phyloP scores from a whole-genome alignment of 345 rosid genomes.

The Eucalyptus tenuipes region DNA sequence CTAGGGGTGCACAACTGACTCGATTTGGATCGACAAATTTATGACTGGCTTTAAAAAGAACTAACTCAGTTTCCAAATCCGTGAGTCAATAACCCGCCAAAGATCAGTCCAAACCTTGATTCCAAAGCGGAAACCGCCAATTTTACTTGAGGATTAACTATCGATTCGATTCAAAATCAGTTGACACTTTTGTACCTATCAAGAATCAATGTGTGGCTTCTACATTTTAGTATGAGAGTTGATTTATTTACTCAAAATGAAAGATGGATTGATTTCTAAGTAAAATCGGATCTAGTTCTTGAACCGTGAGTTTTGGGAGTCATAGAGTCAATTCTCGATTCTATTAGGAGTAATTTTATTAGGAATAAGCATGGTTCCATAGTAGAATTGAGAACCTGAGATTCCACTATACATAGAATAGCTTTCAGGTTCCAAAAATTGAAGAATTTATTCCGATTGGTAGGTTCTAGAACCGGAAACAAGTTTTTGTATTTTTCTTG shows the following conservation, averaged over 20 bases:
- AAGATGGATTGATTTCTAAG: rapidly evolving
- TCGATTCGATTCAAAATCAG: rapidly evolving
- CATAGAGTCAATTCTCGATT: rapidly evolving
- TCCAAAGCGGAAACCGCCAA: rapidly evolving
- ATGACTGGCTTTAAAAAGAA: neutral
- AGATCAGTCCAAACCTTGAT: neutral
- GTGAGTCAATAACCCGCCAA: no score
- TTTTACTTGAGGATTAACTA: neutral
- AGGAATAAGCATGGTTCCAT: no score
- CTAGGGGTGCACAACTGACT: no score
- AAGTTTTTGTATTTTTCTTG: no score
- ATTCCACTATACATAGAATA: no score
- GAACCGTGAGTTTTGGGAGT: neutral
- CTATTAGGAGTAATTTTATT: no score
- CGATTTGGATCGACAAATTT: neutral
- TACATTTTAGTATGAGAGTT: neutral
- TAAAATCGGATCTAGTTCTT: rapidly evolving
- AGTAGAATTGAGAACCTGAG: rapidly evolving
- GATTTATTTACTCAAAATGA: neutral
- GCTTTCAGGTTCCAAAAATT: no score
- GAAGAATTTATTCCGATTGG: rapidly evolving
- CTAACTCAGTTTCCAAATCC: neutral
- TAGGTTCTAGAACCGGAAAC: rapidly evolving
- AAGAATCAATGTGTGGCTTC: neutral
- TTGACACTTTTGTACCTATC: no score